phyloP scores from a whole-genome alignment of 1,284 basidiomycete species.

The Ustilago nuda region DNA sequence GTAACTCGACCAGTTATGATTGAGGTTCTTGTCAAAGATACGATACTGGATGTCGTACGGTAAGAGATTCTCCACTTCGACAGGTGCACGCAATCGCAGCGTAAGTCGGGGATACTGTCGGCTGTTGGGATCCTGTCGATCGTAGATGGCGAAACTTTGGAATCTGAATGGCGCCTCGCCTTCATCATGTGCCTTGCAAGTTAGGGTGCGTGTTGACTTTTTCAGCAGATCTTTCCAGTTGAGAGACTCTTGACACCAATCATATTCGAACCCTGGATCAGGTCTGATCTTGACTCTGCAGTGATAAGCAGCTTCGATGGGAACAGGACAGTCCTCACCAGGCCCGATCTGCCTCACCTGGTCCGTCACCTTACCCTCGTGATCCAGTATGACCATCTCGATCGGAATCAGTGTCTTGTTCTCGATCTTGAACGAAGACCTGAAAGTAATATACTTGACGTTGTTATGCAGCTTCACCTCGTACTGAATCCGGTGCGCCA shows the following conservation, averaged over 20 bases:
- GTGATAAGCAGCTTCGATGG: constrained; percentile 88
- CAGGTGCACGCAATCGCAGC: constrained; percentile 88
- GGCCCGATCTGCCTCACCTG: constrained; percentile 88
- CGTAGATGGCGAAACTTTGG: constrained; percentile 89
- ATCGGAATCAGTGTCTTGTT: constrained; percentile 93
- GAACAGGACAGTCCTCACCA: constrained; percentile 88
- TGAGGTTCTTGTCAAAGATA: constrained; percentile 92
- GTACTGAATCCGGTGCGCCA: constrained; percentile 85
- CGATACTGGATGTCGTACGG: constrained; percentile 96
- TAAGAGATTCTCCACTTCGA: constrained; percentile 95
- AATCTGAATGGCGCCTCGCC: constrained; percentile 93
- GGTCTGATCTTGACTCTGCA: constrained; percentile 88
- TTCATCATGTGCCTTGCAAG: constrained; percentile 84
- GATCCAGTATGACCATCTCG: constrained; percentile 90
- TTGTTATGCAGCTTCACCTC: constrained; percentile 92
- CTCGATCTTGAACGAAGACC: constrained; percentile 92
- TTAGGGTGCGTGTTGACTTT: constrained; percentile 82
- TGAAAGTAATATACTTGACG: constrained; percentile 92
- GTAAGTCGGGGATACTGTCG: constrained; percentile 81
- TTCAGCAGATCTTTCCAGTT: constrained; percentile 88
- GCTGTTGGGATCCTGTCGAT: constrained; percentile 75
- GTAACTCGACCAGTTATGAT: constrained; percentile 85
- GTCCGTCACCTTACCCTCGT: constrained; percentile 82
- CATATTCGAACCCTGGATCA: constrained; percentile 94
- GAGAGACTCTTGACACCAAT: constrained; percentile 85